Evolutionary conservation across 768 basidiomycete genomes (phyloP).

Genomic region (Pleurotus tuoliensis): DNA sequence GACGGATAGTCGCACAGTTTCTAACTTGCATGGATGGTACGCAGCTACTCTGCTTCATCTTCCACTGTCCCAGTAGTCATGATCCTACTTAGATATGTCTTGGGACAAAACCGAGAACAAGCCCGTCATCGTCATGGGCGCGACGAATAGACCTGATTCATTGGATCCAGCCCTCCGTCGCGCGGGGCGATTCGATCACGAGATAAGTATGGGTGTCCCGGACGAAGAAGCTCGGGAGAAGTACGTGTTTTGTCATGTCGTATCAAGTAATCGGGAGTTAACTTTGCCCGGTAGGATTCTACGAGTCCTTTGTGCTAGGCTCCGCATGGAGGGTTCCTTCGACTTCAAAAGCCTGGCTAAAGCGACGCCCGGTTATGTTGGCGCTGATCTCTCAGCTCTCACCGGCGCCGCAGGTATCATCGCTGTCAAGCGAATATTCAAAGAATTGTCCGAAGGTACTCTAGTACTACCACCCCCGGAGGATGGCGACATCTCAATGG

Average conservation of each 20-base stretch:
- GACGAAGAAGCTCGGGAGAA: constrained; percentile 87
- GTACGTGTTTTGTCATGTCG: constrained; percentile 40
- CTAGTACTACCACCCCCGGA: constrained; percentile 47
- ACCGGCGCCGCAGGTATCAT: constrained; percentile 93
- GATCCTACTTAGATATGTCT: constrained; percentile 64
- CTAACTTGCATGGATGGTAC: constrained; percentile 98
- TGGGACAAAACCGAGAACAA: constrained; percentile 94
- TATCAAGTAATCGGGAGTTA: neutral
- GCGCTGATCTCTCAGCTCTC: constrained; percentile 88
- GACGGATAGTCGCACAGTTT: constrained; percentile 95
- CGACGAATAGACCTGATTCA: constrained; percentile 94
- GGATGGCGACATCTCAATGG: constrained; percentile 36
- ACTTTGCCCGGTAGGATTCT: constrained; percentile 64
- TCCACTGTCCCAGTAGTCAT: neutral
- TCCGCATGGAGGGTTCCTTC: constrained; percentile 84
- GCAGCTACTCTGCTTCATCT: constrained; percentile 15
- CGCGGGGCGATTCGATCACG: constrained; percentile 95
- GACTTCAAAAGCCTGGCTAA: constrained; percentile 84
- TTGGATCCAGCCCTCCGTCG: constrained; percentile 90
- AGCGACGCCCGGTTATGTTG: constrained; percentile 95
- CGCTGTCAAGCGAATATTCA: constrained; percentile 95
- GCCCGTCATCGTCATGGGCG: constrained; percentile 91
- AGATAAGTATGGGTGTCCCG: constrained; percentile 97
- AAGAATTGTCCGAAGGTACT: constrained; percentile 65
- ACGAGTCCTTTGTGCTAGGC: constrained; percentile 76